Percentiles rank a stretch among this genome's conserved stretches.
Conservation (phyloP, 768 basidiomycete species). For the Tylopilus balloui region DNA sequence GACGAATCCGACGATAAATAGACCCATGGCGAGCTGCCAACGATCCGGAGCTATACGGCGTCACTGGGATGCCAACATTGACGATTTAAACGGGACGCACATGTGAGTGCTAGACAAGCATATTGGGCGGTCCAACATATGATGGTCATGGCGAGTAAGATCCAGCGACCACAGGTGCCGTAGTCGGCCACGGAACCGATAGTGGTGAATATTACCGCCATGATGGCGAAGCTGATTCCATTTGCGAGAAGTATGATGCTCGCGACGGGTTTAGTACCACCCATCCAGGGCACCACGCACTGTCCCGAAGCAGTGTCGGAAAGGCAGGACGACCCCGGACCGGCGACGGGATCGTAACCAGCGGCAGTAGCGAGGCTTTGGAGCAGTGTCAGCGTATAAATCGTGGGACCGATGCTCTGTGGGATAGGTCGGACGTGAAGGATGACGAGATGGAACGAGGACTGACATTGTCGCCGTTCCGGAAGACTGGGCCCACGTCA, state of each 20-base stretch:
- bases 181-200: slow-evolving; percentile 46
- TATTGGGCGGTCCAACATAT: slow-evolving; percentile 83
- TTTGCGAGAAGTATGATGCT: slow-evolving; percentile 76
- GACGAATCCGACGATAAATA: slow-evolving; percentile 78
- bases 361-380: slow-evolving; percentile 67
- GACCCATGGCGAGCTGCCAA: slow-evolving; percentile 70
- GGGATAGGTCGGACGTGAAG: neutral
- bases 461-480: slow-evolving; percentile 75
- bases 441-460: neutral
- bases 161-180: slow-evolving; percentile 67
- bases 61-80: neutral
- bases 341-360: slow-evolving; percentile 66
- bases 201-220: slow-evolving; percentile 79
- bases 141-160: slow-evolving; percentile 63
- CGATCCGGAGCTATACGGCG: slow-evolving; percentile 47
- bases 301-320: slow-evolving; percentile 56
- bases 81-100: slow-evolving; percentile 35
- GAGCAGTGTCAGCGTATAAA: slow-evolving; percentile 70
- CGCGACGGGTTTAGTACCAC: slow-evolving; percentile 67
- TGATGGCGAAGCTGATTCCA: slow-evolving; percentile 74
- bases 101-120: slow-evolving; percentile 66
- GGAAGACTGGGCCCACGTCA: slow-evolving; percentile 53
- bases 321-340: slow-evolving; percentile 66
- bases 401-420: slow-evolving; percentile 64
- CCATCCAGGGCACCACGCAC: slow-evolving; percentile 76